These are phyloP conservation scores for Zygosaccharomyces bisporus DNA, from an alignment of 805 yeast genomes.

Conservation along the genomic window DNA sequence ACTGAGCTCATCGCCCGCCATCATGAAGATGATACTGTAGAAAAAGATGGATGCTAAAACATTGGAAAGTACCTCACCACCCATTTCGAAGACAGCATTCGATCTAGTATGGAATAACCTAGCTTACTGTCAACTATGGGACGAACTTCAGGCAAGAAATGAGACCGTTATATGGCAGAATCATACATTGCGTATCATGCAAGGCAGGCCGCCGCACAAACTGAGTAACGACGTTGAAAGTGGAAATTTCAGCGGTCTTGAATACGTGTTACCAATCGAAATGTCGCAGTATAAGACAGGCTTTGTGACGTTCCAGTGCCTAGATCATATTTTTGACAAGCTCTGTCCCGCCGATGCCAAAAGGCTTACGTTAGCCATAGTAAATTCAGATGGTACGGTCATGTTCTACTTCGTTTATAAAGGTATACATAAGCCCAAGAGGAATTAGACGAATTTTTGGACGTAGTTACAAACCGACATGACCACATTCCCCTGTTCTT, in stretches of 20 bases:
- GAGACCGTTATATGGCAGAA: constrained; percentile 17
- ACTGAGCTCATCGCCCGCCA: background rate
- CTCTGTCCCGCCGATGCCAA: constrained; percentile 28
- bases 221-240: constrained; percentile 24
- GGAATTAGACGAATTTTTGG: constrained; percentile 33
- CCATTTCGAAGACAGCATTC: constrained; percentile 55
- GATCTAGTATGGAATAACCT: constrained; percentile 34
- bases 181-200: constrained; percentile 14
- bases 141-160: constrained; percentile 19
- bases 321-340: constrained; percentile 22
- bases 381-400: constrained; percentile 63
- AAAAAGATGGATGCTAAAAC: background rate
- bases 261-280: constrained; percentile 32
- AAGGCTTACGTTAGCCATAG: constrained; percentile 51
- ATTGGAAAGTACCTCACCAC: background rate
- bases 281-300: constrained; percentile 28
- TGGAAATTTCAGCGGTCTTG: constrained; percentile 12
- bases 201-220: constrained; percentile 26
- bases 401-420: constrained; percentile 66
- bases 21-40: background rate
- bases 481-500: constrained; percentile 31
- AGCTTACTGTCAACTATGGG: constrained; percentile 31
- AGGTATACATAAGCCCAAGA: constrained; percentile 62
- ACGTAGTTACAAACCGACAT: constrained; percentile 24
- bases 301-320: constrained; percentile 24